Conservation (phyloP, 306 rosid genomes). For the Sicyos baderoa region DNA sequence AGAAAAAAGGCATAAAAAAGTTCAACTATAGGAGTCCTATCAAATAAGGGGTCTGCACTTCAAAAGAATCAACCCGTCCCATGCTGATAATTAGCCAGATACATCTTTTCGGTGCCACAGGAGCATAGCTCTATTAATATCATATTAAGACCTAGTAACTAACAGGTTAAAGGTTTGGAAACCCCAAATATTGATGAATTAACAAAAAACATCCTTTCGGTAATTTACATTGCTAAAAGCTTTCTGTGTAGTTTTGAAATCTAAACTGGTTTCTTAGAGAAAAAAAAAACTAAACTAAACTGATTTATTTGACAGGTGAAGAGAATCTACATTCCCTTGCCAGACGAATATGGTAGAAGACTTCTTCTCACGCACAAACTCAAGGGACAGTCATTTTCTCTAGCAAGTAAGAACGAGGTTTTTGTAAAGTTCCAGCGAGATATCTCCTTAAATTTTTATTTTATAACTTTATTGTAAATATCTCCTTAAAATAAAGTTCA, state of each 20-base stretch:
- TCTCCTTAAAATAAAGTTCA: background rate
- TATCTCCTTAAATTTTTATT: background rate
- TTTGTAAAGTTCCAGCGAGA: background rate
- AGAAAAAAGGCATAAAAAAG: background rate
- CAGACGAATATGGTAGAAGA: constrained; percentile 66
- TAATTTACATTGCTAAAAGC: constrained; percentile 2
- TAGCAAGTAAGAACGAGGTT: constrained; percentile 63
- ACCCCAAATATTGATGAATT: too few species aligned
- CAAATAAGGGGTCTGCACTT: background rate
- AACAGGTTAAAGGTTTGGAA: too few species aligned
- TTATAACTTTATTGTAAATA: background rate
- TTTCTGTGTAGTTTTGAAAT: constrained; percentile 11
- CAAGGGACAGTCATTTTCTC: constrained; percentile 88
- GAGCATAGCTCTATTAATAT: too few species aligned
- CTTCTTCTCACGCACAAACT: constrained; percentile 68
- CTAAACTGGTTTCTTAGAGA: background rate
- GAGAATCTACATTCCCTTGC: constrained; percentile 85
- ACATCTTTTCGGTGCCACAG: background rate
- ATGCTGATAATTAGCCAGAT: background rate
- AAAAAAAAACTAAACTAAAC: background rate
- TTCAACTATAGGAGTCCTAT: background rate
- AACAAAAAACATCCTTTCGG: background rate
- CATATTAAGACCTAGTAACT: too few species aligned
- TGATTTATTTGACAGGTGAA: constrained; percentile 48
- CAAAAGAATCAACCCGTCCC: background rate